phyloP scores from a whole-genome alignment of 768 basidiomycete genomes.

The Pholiota molesta region DNA sequence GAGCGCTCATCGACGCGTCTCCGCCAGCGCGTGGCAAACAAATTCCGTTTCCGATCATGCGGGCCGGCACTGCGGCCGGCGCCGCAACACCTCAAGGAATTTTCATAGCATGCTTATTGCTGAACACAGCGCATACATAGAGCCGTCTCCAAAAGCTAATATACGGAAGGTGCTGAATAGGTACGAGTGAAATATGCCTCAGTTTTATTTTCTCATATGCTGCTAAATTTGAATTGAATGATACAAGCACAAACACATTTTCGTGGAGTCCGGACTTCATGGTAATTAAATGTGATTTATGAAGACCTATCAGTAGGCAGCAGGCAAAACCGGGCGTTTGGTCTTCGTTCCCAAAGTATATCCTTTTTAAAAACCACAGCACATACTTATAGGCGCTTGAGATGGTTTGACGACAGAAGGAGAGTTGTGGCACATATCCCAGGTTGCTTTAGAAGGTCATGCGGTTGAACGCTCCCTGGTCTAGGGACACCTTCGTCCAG shows the following conservation, averaged over 20 bases:
- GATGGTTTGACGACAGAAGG: too few relatives aligned
- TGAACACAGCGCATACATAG: too few relatives aligned
- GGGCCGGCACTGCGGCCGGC: neutral
- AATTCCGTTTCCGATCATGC: constrained; percentile 20
- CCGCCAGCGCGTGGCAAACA: constrained; percentile 22
- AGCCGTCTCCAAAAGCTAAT: too few relatives aligned
- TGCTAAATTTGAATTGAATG: neutral
- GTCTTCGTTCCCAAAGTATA: too few relatives aligned
- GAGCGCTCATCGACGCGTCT: constrained; percentile 2
- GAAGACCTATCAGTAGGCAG: neutral
- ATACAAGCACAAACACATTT: neutral
- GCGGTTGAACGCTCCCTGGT: neutral
- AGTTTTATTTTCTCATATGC: neutral
- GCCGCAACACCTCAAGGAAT: too few relatives aligned
- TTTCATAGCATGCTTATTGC: too few relatives aligned
- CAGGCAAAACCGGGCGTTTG: neutral
- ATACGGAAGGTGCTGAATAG: too few relatives aligned
- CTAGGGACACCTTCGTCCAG: neutral
- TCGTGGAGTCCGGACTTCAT: neutral
- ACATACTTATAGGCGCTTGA: neutral
- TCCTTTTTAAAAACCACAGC: too few relatives aligned
- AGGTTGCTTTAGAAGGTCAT: neutral
- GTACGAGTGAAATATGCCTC: too few relatives aligned
- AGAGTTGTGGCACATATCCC: neutral
- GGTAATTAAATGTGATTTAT: neutral